Evolutionary conservation across 805 yeast genomes (phyloP).

Genomic region (Yamadazyma scolyti): DNA sequence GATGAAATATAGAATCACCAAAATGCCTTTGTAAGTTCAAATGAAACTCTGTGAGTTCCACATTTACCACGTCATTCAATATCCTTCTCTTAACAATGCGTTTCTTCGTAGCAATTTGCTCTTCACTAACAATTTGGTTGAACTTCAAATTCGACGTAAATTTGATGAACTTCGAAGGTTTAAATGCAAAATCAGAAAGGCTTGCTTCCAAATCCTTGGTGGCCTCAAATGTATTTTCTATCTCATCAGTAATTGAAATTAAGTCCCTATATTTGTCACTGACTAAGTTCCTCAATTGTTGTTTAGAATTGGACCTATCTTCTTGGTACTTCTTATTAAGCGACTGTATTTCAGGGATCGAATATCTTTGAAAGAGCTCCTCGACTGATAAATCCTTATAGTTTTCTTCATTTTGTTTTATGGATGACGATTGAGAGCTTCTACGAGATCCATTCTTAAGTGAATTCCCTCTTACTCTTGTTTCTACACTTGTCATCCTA

Average conservation of each 20-base stretch:
- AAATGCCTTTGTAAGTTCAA: conserved; percentile 15
- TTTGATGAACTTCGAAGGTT: conserved; percentile 21
- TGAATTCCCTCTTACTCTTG: too few species aligned
- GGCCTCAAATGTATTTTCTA: conserved; percentile 25
- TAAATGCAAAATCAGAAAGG: conserved; percentile 30
- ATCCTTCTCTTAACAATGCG: conserved; percentile 12
- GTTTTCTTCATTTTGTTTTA: too few species aligned
- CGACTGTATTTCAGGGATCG: conserved; percentile 30
- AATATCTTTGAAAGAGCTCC: conserved; percentile 28
- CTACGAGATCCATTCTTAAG: too few species aligned
- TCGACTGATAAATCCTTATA: too few species aligned
- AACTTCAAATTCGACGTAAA: conserved; percentile 12
- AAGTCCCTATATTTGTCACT: conserved; percentile 41
- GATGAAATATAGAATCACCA: conserved; percentile 2
- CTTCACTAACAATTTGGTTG: not conserved
- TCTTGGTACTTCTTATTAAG: conserved; percentile 25
- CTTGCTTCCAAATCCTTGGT: conserved; percentile 20
- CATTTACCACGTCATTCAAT: conserved; percentile 2
- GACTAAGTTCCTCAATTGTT: conserved; percentile 34
- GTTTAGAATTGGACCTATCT: conserved; percentile 24
- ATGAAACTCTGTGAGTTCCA: conserved; percentile 23
- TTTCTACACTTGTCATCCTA: too few species aligned
- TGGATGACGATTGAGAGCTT: too few species aligned
- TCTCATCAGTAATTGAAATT: conserved; percentile 42
- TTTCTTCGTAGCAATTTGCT: too few species aligned